Percentiles rank a stretch among this genome's conserved stretches.
These are phyloP conservation scores for Fraxinus paxiana DNA, from an alignment of 305 asterid genomes.

Conservation along the genomic window DNA sequence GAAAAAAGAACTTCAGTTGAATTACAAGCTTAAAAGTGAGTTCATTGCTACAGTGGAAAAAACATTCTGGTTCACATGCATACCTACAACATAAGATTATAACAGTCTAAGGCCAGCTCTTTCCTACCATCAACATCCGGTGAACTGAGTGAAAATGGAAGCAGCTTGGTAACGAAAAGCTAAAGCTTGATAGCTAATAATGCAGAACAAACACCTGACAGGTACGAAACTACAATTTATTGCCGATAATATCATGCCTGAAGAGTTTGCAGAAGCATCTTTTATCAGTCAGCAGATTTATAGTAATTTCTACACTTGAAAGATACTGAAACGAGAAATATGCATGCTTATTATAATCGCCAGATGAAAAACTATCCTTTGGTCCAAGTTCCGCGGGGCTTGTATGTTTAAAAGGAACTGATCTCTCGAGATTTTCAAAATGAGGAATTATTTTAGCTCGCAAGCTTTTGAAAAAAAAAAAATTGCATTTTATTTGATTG, in stretches of 20 bases:
- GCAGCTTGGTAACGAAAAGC: background rate
- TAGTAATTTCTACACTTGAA: background rate
- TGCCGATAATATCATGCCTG: background rate
- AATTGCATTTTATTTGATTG: background rate
- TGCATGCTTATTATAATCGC: background rate
- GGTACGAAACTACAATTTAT: background rate
- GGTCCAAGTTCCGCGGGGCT: background rate
- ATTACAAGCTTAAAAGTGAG: slow-evolving; percentile 2
- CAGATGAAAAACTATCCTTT: background rate
- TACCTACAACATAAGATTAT: slow-evolving; percentile 20
- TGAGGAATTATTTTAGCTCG: background rate
- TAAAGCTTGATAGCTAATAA: background rate
- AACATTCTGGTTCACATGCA: slow-evolving; percentile 18
- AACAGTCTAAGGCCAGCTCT: slow-evolving; percentile 9
- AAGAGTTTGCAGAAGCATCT: background rate
- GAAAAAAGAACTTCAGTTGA: background rate
- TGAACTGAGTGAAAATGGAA: slow-evolving; percentile 3
- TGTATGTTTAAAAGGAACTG: background rate
- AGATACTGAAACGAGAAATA: background rate
- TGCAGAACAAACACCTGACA: background rate
- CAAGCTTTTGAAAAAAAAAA: background rate
- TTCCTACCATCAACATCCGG: slow-evolving; percentile 20
- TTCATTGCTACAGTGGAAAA: background rate
- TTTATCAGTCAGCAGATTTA: background rate
- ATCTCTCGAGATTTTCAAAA: background rate